Percentiles rank a stretch among this genome's conserved stretches.
phyloP scores from a whole-genome alignment of 2,329 filamentous ascomycete species.

The Talaromyces sp. region DNA sequence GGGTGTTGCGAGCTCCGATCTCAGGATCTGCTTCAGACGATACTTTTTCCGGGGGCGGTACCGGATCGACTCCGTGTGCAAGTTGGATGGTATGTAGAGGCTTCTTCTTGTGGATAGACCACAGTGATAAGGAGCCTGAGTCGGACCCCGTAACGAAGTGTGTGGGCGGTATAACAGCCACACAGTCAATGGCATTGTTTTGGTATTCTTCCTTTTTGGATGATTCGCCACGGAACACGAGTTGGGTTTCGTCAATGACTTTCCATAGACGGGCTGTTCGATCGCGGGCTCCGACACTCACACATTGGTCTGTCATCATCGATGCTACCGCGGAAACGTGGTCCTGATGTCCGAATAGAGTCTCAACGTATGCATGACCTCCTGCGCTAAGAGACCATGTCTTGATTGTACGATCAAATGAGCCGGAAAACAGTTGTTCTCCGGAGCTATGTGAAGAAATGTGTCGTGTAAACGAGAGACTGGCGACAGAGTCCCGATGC shows the following conservation, averaged over 20 bases:
- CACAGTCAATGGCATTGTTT: constrained; percentile 85
- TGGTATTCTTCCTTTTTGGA: constrained; percentile 51
- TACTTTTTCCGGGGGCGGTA: constrained; percentile 63
- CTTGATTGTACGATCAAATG: constrained; percentile 89
- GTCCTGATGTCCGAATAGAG: constrained; percentile 93
- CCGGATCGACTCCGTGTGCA: constrained; percentile 80
- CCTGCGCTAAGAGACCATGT: constrained; percentile 77
- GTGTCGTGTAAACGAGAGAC: constrained; percentile 77
- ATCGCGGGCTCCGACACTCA: constrained; percentile 87
- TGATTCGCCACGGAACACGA: constrained; percentile 83
- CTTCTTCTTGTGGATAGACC: constrained; percentile 93
- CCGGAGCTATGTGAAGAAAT: constrained; percentile 54
- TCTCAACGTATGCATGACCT: constrained; percentile 90
- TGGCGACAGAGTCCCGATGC: constrained; percentile 82
- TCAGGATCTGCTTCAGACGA: constrained; percentile 68
- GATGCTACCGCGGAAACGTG: constrained; percentile 80
- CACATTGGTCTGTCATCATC: constrained; percentile 78
- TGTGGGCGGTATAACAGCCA: constrained; percentile 85
- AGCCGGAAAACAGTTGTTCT: constrained; percentile 89
- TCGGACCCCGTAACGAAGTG: constrained; percentile 92
- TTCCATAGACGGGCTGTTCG: constrained; percentile 93
- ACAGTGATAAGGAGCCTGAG: constrained; percentile 80
- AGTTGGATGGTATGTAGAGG: constrained; percentile 74
- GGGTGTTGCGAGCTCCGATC: constrained; percentile 45
- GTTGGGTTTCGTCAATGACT: constrained; percentile 88